Conservation (phyloP, 345 rosid genomes). For the Gossypium thurberi region DNA sequence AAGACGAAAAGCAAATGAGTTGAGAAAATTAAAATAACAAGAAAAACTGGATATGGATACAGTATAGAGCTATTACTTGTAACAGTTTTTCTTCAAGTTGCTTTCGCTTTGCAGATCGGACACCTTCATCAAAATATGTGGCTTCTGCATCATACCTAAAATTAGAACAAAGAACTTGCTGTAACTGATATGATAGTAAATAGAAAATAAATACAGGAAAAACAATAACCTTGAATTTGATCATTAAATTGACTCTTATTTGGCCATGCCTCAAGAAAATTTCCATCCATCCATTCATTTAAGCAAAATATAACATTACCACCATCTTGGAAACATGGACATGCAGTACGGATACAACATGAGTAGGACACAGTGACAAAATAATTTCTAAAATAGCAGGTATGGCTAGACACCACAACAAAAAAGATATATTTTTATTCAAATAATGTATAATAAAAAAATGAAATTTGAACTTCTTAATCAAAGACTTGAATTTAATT, state of each 20-base stretch:
- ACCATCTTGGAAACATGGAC: not conserved
- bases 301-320: not conserved
- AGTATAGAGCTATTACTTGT: conserved; percentile 48
- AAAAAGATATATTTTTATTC: too few relatives aligned
- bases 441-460: too few relatives aligned
- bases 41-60: not conserved
- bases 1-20: conserved; percentile 18
- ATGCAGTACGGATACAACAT: too few relatives aligned
- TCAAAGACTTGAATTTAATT: too few relatives aligned
- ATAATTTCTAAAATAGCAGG: too few relatives aligned
- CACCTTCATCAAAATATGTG: conserved; percentile 83
- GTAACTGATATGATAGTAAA: not conserved
- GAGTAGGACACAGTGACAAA: too few relatives aligned
- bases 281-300: not conserved
- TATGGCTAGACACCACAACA: too few relatives aligned
- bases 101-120: conserved; percentile 71
- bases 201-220: not conserved
- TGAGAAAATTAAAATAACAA: not conserved
- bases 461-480: too few relatives aligned
- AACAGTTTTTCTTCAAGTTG: conserved; percentile 90
- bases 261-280: not conserved
- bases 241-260: not conserved
- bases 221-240: not conserved
- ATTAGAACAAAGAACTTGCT: not conserved
- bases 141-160: conserved; percentile 80